Evolutionary conservation across 1,139 yeast genomes (phyloP), one percentile per base, ranked within the genome.

Genomic region (Lipomyces yarrowii): DNA sequence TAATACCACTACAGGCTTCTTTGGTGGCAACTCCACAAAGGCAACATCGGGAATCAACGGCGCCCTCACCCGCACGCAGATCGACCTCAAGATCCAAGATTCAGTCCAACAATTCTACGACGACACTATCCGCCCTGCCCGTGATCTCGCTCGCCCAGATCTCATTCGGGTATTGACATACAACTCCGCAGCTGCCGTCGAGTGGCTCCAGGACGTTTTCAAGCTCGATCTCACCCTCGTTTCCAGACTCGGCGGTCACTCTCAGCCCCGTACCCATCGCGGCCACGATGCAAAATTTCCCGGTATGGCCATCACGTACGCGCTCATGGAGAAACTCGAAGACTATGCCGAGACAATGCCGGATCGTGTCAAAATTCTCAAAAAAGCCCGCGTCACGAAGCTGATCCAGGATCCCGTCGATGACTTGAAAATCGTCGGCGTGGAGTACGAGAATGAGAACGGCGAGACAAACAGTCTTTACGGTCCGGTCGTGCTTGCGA

Each of bases 41-140:
- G 96, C 96, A 1, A 88, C 93, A 0, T 86, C 91, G 26, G 96
- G 96, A 32, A 90, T 90, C 72, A 90, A 89, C 75, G 96, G 94
- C 23, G 87, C 91, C 0, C 79, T 83, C 51, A 87, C 96, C 0
- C 74, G 84, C 23, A 84, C 91, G 0, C 94, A 90, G 74, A 78
- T 81, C 59, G 71, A 78, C 33, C 77, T 82, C 54, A 75, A 80
- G 4, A 83, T 88, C 56, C 74, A 76, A 26, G 96, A 90, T 73
- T 80, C 87, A 1, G 84, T 84, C 1, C 85, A 84, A 48, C 79
- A 80, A 64, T 90, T 90, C 74, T 84, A 85, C 69, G 78, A 84
- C n/a, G 93, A 89, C 73, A 86, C 94, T 0, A 75, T 86, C 62
- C 83, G 81, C 59, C 86, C 94, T 3, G 90, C 91, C 13, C 85